Evolutionary conservation across 331 rosid species (phyloP), one percentile per base, ranked within the genome.

Genomic region (Acacia pycnantha): DNA sequence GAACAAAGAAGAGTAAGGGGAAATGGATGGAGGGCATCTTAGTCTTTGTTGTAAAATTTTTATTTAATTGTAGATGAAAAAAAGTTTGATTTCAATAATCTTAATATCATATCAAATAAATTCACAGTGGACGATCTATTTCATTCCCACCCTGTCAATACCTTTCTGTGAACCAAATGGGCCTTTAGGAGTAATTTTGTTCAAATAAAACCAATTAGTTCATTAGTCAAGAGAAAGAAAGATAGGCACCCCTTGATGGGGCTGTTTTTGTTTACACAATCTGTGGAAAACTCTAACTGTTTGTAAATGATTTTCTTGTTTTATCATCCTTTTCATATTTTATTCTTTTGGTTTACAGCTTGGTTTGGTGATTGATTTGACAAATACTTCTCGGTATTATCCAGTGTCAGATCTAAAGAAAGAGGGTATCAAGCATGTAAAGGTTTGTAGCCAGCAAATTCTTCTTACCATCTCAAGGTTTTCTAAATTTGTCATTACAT

Each of bases 351-450:
- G 62, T 85, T 86, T 91, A 85, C 95, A 95, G 98, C 95, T 94
- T 84, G 98, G 98, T 89, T 80, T 94, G 80, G 97, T 94, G 89
- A 94, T 94, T 82, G 98, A 94, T 84, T 88, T 94, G 95, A 88
- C 98, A 6, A 93, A 94, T 80, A 93, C 98, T 47, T 83, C 92
- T 35, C 94, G 98, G 76, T 91, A 94, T 82, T 94, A 94, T 88
- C 87, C 90, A 53, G 90, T 91, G 79, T 31, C 85, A 53, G 98
- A 94, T 77, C 85, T 94, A 81, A 92, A 90, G 89, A 88, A 86
- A 84, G 98, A 94, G 90, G 95, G 97, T 78, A 94, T 94, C 88
- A 93, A 93, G 87, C 91, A 94, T 85, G 90, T 93, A 29, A 94
- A 93, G 97, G 98, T 95, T 79, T 81, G 80, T 66, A 50, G 46